A percentile compares a stretch with the other conserved stretches of the same genome.
These are phyloP conservation scores for Salix viminalis DNA, from an alignment of 345 rosid genomes.

Conservation along the genomic window DNA sequence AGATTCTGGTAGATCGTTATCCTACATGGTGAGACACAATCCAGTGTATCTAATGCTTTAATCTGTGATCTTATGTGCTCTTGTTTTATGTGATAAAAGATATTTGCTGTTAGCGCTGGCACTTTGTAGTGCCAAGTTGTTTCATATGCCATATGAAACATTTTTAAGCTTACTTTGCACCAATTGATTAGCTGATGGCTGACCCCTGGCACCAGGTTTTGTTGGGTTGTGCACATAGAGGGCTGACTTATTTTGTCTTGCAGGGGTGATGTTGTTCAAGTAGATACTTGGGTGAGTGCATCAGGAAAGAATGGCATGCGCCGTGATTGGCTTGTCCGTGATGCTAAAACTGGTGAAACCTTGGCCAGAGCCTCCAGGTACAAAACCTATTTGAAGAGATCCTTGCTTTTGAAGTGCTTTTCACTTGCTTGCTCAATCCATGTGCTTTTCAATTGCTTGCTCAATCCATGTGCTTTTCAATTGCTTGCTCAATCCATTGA, in stretches of 20 bases:
- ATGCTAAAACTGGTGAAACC: slow-evolving; percentile 65
- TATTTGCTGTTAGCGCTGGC: not conserved
- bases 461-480: not conserved
- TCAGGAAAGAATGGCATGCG: slow-evolving; percentile 98
- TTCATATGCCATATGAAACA: not conserved
- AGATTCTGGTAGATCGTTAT: slow-evolving; percentile 85
- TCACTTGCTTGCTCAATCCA: not conserved
- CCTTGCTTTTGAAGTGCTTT: not conserved
- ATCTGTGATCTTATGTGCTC: not conserved
- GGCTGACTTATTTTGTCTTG: slow-evolving; percentile 5
- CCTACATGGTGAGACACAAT: slow-evolving; percentile 75
- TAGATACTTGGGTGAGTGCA: slow-evolving; percentile 81
- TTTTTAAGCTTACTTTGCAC: not conserved
- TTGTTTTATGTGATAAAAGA: not conserved
- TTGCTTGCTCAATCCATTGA: not conserved
- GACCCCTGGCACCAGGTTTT: not conserved
- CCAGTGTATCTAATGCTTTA: not conserved
- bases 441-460: not conserved
- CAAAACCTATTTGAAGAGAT: not conserved
- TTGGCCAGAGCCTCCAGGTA: slow-evolving; percentile 93
- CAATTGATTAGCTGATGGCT: not conserved
- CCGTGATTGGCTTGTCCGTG: slow-evolving; percentile 86
- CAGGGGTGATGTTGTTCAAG: slow-evolving; percentile 94
- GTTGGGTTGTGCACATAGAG: not conserved
- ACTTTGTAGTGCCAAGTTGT: not conserved